These are phyloP conservation scores for Cucumis hystrix DNA, from an alignment of 306 rosid species.

Conservation along the genomic window DNA sequence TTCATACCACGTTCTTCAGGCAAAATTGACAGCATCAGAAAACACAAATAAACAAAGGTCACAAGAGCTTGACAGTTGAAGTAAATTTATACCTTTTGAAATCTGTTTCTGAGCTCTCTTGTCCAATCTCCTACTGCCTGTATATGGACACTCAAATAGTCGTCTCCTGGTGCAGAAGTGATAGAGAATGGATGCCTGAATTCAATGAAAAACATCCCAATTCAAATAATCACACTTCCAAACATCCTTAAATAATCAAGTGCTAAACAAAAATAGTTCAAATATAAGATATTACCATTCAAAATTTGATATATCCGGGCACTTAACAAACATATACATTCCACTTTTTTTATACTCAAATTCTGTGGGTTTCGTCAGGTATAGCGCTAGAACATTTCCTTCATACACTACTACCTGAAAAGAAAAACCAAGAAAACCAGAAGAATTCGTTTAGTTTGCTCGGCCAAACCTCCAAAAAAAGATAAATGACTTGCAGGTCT, in stretches of 20 bases:
- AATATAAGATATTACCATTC: slow-evolving; percentile 35
- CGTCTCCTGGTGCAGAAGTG: slow-evolving; percentile 67
- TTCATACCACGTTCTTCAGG: background rate
- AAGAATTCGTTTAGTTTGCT: background rate
- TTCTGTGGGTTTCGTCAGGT: slow-evolving; percentile 45
- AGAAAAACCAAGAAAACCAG: background rate
- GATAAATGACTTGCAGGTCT: background rate
- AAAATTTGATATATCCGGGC: slow-evolving; percentile 46
- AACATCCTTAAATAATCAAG: background rate
- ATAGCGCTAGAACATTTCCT: slow-evolving; percentile 45
- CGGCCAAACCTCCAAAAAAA: background rate
- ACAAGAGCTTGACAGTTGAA: background rate
- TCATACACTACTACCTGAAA: slow-evolving; percentile 48
- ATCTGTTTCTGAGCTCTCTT: slow-evolving; percentile 33
- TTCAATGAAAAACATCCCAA: background rate
- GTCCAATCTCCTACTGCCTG: slow-evolving; percentile 62
- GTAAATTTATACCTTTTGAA: slow-evolving; percentile 19
- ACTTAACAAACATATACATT: slow-evolving; percentile 49
- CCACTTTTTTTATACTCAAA: slow-evolving; percentile 59
- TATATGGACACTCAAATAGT: slow-evolving; percentile 56
- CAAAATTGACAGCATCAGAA: background rate
- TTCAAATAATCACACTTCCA: background rate
- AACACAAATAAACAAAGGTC: background rate
- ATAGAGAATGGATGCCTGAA: slow-evolving; percentile 70
- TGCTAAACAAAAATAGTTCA: background rate